Percentiles rank a stretch among this genome's conserved stretches.
Evolutionary conservation across 192 early-diverging fungal genomes (phyloP).

Genomic region (Coemansia sp.): DNA sequence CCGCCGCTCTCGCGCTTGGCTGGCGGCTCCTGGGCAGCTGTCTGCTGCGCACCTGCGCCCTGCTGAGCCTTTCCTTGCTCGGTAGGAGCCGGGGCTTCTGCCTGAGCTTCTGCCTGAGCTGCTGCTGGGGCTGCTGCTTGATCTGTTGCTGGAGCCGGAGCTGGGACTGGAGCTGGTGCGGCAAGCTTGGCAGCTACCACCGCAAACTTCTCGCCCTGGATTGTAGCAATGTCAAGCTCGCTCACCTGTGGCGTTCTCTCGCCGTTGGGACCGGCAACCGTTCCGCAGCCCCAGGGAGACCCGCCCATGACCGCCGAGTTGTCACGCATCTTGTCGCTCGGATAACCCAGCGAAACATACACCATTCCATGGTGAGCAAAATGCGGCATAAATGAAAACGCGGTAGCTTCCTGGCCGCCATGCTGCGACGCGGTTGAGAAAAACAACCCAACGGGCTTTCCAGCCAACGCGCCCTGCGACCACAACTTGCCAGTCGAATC

Average conservation of each 20-base stretch:
- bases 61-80: background rate
- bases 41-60: background rate
- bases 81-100: background rate
- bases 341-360: slow-evolving; percentile 58
- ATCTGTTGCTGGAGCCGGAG: background rate
- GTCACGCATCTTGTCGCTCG: slow-evolving; percentile 20
- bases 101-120: background rate
- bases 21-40: background rate
- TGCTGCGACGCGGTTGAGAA: slow-evolving; percentile 57
- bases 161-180: background rate
- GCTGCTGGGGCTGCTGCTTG: background rate
- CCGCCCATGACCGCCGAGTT: slow-evolving; percentile 20
- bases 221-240: slow-evolving; percentile 38
- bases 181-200: slow-evolving; percentile 20
- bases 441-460: slow-evolving; percentile 29
- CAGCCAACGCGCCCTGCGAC: slow-evolving; percentile 17
- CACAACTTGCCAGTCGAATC: slow-evolving; percentile 32
- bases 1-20: background rate
- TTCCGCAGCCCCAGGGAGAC: slow-evolving; percentile 30
- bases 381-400: slow-evolving; percentile 53
- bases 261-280: slow-evolving; percentile 24
- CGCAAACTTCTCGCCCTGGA: slow-evolving; percentile 40
- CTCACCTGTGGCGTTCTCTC: slow-evolving; percentile 18
- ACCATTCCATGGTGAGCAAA: slow-evolving; percentile 61
- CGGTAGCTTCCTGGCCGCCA: slow-evolving; percentile 60